phyloP scores from a whole-genome alignment of 2,329 filamentous ascomycete species.

The Calonectria leucothoes region DNA sequence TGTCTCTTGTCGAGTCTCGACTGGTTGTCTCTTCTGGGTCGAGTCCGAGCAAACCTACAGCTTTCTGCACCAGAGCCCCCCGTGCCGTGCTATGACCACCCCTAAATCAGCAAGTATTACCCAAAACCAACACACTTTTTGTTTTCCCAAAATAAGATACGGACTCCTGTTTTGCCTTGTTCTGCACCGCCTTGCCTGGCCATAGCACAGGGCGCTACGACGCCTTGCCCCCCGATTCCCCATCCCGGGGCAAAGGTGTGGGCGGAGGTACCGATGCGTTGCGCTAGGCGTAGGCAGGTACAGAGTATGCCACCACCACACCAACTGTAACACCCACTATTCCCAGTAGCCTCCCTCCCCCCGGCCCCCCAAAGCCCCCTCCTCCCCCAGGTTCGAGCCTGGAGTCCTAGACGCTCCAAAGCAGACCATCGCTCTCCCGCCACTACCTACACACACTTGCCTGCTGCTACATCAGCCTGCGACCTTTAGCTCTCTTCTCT shows the following conservation, averaged over 20 bases:
- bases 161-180: conserved; percentile 4
- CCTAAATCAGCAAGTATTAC: neutral
- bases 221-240: neutral
- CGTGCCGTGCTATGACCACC: neutral
- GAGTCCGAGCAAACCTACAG: neutral
- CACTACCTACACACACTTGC: conserved; percentile 13
- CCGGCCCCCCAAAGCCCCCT: conserved; percentile 10
- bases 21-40: neutral
- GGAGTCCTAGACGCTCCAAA: conserved; percentile 18
- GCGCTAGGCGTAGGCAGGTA: conserved; percentile 18
- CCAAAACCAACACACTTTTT: neutral
- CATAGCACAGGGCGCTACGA: neutral
- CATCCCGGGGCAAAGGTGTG: neutral
- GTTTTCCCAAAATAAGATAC: conserved; percentile 1
- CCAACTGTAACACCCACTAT: conserved; percentile 20
- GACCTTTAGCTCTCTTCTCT: conserved; percentile 20
- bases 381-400: conserved; percentile 29
- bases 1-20: neutral
- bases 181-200: neutral
- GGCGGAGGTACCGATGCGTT: conserved; percentile 11
- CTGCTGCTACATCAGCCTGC: conserved; percentile 21
- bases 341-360: conserved; percentile 14
- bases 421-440: conserved; percentile 22
- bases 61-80: neutral
- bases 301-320: conserved; percentile 14